These are phyloP conservation scores for Diaporthe nobilis DNA, from an alignment of 2,329 filamentous ascomycete species.

Conservation along the genomic window DNA sequence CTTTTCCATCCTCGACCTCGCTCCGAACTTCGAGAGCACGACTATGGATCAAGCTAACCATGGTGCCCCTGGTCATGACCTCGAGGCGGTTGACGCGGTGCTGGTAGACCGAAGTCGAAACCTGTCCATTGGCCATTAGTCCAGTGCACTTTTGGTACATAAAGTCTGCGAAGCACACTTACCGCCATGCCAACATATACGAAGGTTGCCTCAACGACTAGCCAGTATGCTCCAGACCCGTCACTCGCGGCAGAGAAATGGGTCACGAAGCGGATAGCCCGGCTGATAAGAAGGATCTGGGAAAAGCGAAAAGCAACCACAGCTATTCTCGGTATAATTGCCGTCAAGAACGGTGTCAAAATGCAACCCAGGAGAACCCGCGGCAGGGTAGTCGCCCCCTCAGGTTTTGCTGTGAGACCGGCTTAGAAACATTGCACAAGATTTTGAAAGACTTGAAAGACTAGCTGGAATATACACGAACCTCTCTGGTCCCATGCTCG, in stretches of 20 bases:
- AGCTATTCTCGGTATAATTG: slow-evolving; percentile 54
- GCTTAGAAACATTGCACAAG: neutral
- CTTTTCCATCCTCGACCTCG: slow-evolving; percentile 50
- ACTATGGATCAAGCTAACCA: slow-evolving; percentile 45
- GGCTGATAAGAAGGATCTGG: slow-evolving; percentile 57
- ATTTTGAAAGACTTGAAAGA: neutral
- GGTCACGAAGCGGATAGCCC: slow-evolving; percentile 52
- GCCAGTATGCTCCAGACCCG: slow-evolving; percentile 44
- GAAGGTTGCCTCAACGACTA: slow-evolving; percentile 51
- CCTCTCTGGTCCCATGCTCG: slow-evolving; percentile 48
- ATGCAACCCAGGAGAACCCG: slow-evolving; percentile 50
- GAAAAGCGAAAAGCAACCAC: slow-evolving; percentile 57
- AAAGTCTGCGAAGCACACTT: slow-evolving; percentile 39
- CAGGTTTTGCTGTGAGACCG: slow-evolving; percentile 45
- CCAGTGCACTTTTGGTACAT: neutral
- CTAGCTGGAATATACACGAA: slow-evolving; percentile 40
- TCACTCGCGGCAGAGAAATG: slow-evolving; percentile 24
- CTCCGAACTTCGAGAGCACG: slow-evolving; percentile 34
- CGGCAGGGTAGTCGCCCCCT: slow-evolving; percentile 48
- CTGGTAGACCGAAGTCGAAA: slow-evolving; percentile 44
- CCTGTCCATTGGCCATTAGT: slow-evolving; percentile 32
- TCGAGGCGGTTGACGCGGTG: slow-evolving; percentile 44
- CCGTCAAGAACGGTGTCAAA: slow-evolving; percentile 48
- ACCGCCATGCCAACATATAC: slow-evolving; percentile 57
- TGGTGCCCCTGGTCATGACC: slow-evolving; percentile 44